These are phyloP conservation scores for Russula foetens DNA, from an alignment of 768 basidiomycete genomes.

Conservation along the genomic window DNA sequence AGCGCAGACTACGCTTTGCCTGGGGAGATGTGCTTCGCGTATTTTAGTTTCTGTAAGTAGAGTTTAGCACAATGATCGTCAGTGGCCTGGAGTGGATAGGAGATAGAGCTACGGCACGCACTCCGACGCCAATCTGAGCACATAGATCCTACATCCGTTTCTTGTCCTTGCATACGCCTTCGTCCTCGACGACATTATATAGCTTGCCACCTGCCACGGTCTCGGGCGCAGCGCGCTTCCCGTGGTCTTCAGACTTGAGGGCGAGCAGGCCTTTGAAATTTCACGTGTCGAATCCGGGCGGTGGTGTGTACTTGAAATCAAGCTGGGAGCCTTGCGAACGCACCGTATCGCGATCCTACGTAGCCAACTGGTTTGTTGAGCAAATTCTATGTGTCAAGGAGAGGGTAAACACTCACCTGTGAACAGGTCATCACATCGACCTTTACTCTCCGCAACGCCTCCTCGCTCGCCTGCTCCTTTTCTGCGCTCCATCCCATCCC, in stretches of 20 bases:
- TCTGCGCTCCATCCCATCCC: conserved; percentile 71
- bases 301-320: conserved; percentile 80
- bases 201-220: conserved; percentile 84
- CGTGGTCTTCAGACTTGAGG: conserved; percentile 54
- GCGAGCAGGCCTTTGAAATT: conserved; percentile 91
- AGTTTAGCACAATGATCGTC: not conserved
- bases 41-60: conserved; percentile 78
- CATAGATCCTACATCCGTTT: too few species aligned
- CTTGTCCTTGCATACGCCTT: conserved; percentile 81
- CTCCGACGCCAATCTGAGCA: too few species aligned
- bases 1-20: conserved; percentile 81
- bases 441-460: conserved; percentile 44
- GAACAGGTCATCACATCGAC: conserved; percentile 44
- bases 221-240: conserved; percentile 86
- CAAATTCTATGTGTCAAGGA: not conserved
- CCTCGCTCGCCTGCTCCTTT: conserved; percentile 54
- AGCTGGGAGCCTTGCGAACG: conserved; percentile 59
- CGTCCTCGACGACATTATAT: conserved; percentile 90
- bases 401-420: conserved; percentile 42
- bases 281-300: conserved; percentile 69
- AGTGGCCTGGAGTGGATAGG: not conserved
- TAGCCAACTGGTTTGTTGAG: not conserved
- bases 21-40: conserved; percentile 60
- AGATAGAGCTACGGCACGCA: too few species aligned
- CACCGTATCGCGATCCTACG: conserved; percentile 60